Conservation (phyloP, 805 yeast species). For the Pichia manshurica region DNA sequence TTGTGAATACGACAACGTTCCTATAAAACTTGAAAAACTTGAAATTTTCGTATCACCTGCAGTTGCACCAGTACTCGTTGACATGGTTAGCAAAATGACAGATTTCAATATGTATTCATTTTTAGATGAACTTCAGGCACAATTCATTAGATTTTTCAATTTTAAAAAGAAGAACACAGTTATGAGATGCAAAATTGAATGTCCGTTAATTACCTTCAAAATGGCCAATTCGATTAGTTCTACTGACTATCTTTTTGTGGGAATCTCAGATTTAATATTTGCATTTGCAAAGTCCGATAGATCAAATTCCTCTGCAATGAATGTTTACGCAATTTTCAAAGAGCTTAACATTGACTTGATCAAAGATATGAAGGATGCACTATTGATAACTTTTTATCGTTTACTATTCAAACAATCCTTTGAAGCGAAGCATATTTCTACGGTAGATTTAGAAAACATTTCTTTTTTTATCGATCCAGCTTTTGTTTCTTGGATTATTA, state of each 20-base stretch:
- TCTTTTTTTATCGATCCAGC: conserved; percentile 19
- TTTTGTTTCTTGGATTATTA: conserved; percentile 19
- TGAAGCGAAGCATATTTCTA: conserved; percentile 7
- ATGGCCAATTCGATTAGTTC: conserved; percentile 14
- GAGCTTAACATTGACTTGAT: conserved; percentile 14
- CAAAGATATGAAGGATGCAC: conserved; percentile 12
- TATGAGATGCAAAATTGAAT: conserved; percentile 35
- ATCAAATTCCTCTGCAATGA: conserved; percentile 3
- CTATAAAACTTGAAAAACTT: conserved; percentile 49
- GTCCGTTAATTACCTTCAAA: conserved; percentile 37
- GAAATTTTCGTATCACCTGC: conserved; percentile 43
- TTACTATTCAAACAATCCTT: conserved; percentile 7
- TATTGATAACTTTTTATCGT: conserved; percentile 4
- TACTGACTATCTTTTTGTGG: conserved; percentile 27
- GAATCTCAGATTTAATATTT: conserved; percentile 33
- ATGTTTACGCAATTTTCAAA: conserved; percentile 9
- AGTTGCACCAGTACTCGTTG: conserved; percentile 15
- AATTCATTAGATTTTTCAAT: conserved; percentile 29
- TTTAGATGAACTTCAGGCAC: conserved; percentile 61
- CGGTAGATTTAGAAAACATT: conserved; percentile 16
- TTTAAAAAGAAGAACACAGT: conserved; percentile 6
- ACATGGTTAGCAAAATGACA: conserved; percentile 35
- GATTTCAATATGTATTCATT: conserved; percentile 40
- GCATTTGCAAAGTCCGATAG: conserved; percentile 26
- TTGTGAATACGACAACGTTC: conserved; percentile 48